These are phyloP conservation scores for Medicago arabica DNA, from an alignment of 306 rosid species.

Conservation along the genomic window DNA sequence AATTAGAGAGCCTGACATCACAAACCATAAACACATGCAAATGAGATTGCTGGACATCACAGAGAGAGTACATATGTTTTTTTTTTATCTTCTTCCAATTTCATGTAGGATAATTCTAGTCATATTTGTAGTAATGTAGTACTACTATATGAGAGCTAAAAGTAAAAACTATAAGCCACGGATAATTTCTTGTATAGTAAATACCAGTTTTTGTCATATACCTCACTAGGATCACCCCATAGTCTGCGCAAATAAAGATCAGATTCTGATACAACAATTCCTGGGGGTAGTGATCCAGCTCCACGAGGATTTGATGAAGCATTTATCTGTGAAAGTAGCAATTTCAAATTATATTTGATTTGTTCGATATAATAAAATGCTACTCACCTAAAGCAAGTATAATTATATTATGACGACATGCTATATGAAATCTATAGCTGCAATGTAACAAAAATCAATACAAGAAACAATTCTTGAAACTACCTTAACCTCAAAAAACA, in stretches of 20 bases:
- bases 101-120: conserved; percentile 4
- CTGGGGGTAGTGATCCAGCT: conserved; percentile 89
- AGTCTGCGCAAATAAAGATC: conserved; percentile 84
- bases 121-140: not conserved
- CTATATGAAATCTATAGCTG: conserved; percentile 24
- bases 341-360: conserved; percentile 35
- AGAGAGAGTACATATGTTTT: not conserved
- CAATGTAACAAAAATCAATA: conserved; percentile 29
- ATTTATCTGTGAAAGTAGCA: conserved; percentile 59
- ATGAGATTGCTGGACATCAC: not conserved
- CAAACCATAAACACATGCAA: conserved; percentile 34
- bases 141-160: conserved; percentile 1
- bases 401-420: conserved; percentile 24
- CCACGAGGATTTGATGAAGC: conserved; percentile 92
- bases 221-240: conserved; percentile 99
- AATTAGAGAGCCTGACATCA: not conserved
- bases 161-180: conserved; percentile 27
- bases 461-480: conserved; percentile 11
- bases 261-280: conserved; percentile 81
- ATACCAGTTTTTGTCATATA: conserved; percentile 53
- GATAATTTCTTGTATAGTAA: conserved; percentile 21
- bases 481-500: not conserved
- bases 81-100: conserved; percentile 1
- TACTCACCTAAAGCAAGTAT: conserved; percentile 21
- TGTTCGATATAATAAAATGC: conserved; percentile 25